A percentile compares a stretch with the other conserved stretches of the same genome.
Evolutionary conservation across 192 early-diverging fungal genomes (phyloP).

Genomic region (Backusella parvicylindrica): DNA sequence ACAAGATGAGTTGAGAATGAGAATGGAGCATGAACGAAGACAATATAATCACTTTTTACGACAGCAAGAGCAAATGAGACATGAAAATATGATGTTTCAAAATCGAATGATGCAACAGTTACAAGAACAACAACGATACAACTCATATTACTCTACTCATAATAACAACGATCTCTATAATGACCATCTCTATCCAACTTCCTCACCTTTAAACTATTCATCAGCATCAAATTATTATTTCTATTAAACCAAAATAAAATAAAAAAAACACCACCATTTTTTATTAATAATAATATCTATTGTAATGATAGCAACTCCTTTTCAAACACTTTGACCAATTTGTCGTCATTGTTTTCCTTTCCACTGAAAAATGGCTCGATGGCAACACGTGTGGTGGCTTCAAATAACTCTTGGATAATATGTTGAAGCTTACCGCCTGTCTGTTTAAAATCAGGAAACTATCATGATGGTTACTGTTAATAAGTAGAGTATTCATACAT

Average conservation of each 20-base stretch:
- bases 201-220: background rate
- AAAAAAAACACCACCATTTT: background rate
- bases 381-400: constrained; percentile 39
- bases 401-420: constrained; percentile 59
- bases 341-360: background rate
- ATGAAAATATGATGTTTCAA: background rate
- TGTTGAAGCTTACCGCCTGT: constrained; percentile 48
- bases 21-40: background rate
- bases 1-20: background rate
- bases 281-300: background rate
- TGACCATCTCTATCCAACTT: background rate
- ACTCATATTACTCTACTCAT: background rate
- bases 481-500: background rate
- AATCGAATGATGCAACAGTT: background rate
- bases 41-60: background rate
- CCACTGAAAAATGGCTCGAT: constrained; percentile 33
- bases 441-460: constrained; percentile 70
- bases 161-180: background rate
- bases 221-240: background rate
- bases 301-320: constrained; percentile 16
- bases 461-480: background rate
- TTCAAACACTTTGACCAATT: constrained; percentile 30
- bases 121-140: background rate
- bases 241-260: background rate
- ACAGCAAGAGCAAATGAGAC: background rate